Percentiles rank a stretch among this genome's conserved stretches.
These are phyloP conservation scores for Spinacia oleracea DNA, from an alignment of 179 eudicot genomes.

Conservation along the genomic window DNA sequence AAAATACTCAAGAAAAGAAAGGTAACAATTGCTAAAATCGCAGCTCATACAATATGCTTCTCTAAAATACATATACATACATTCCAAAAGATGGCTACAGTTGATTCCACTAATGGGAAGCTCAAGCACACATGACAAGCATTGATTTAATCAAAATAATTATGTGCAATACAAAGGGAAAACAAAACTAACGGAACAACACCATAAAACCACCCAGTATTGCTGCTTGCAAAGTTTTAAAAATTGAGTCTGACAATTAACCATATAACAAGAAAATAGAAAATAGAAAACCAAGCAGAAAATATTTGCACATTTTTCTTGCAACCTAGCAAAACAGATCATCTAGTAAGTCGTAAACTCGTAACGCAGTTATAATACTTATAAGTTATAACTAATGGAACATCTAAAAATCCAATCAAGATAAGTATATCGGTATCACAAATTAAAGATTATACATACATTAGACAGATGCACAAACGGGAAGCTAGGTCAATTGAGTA, in stretches of 20 bases:
- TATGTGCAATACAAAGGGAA: no score
- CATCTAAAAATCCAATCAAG: not conserved
- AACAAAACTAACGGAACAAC: no score
- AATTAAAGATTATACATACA: not conserved
- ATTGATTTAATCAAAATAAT: not conserved
- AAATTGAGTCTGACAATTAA: not conserved
- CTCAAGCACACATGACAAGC: not conserved
- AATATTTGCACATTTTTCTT: not conserved
- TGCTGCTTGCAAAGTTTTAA: not conserved
- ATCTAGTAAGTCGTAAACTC: not conserved
- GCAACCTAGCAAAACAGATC: not conserved
- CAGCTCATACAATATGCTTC: no score
- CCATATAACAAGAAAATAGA: not conserved
- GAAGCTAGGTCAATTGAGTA: not conserved
- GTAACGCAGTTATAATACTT: no score
- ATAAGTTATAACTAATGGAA: not conserved
- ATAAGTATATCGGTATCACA: not conserved
- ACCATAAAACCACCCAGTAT: not conserved
- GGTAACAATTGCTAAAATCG: no score
- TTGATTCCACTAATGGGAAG: not conserved
- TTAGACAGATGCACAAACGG: not conserved
- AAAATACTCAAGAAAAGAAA: no score
- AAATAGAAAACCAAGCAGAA: constrained; percentile 4
- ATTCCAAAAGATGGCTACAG: not conserved
- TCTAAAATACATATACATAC: no score